These are phyloP conservation scores for Draba incana DNA, from an alignment of 345 rosid genomes.

Conservation along the genomic window DNA sequence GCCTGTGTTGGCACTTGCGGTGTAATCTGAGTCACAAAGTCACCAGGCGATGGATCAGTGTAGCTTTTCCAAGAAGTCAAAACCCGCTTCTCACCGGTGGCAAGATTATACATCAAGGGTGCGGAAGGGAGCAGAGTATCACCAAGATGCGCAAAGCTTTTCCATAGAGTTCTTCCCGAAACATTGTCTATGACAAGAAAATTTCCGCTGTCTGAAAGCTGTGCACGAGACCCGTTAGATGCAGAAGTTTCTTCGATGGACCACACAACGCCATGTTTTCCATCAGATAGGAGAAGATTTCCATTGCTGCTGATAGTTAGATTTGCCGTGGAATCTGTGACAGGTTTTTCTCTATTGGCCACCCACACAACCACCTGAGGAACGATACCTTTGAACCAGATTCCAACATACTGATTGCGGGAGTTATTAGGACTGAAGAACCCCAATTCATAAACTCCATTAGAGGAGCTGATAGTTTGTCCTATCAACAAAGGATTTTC, in stretches of 20 bases:
- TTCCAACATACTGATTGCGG: no score
- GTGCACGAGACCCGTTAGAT: conserved; percentile 41
- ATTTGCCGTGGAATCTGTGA: conserved; percentile 28
- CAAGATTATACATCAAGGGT: conserved; percentile 23
- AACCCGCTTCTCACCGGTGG: conserved; percentile 10
- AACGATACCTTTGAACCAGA: no score
- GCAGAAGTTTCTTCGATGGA: conserved; percentile 7
- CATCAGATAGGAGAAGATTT: conserved; percentile 27
- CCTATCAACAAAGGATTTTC: no score
- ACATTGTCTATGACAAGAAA: conserved; percentile 52
- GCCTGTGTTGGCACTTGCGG: conserved; percentile 40
- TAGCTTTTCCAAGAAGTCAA: conserved; percentile 49
- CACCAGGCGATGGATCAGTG: conserved; percentile 48
- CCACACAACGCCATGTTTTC: conserved; percentile 36
- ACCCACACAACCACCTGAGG: no score
- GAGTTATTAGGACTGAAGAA: no score
- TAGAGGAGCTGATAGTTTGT: no score
- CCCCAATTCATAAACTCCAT: no score
- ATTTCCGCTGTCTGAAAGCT: conserved; percentile 62
- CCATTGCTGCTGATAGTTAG: conserved; percentile 37
- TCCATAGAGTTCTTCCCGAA: conserved; percentile 29
- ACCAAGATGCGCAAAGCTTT: conserved; percentile 41
- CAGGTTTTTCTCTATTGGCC: conserved; percentile 5
- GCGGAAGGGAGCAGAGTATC: conserved; percentile 39
- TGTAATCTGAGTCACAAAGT: conserved; percentile 24